A percentile compares a stretch with the other conserved stretches of the same genome.
Conservation (phyloP, 2,329 filamentous ascomycete genomes). For the Piedraia hortae region DNA sequence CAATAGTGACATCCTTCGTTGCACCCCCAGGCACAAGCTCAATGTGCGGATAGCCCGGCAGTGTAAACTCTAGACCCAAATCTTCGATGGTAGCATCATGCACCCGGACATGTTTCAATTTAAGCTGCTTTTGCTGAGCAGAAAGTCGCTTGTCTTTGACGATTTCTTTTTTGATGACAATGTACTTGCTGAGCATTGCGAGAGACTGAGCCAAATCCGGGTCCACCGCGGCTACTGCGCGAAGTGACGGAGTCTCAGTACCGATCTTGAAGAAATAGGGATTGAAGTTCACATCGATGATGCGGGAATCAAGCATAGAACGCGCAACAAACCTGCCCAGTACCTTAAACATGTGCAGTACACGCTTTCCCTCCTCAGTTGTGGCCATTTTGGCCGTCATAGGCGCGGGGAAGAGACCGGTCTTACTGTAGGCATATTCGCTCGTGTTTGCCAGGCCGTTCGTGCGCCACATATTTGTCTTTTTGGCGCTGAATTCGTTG, state of each 20-base stretch:
- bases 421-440: constrained; percentile 62
- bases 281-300: constrained; percentile 94
- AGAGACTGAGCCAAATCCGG: constrained; percentile 62
- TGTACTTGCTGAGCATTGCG: constrained; percentile 67
- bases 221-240: constrained; percentile 73
- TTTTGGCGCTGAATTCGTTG: constrained; percentile 91
- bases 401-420: constrained; percentile 74
- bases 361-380: constrained; percentile 58
- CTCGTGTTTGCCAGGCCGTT: constrained; percentile 44
- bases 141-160: constrained; percentile 42
- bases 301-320: constrained; percentile 92
- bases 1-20: constrained; percentile 51
- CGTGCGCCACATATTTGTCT: constrained; percentile 87
- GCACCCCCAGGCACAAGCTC: constrained; percentile 53
- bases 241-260: constrained; percentile 54
- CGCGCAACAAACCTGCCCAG: constrained; percentile 92
- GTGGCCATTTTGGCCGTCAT: constrained; percentile 52
- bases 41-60: constrained; percentile 71
- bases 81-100: constrained; percentile 63
- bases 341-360: constrained; percentile 69
- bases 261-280: constrained; percentile 92
- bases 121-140: constrained; percentile 39
- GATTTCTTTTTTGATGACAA: constrained; percentile 53
- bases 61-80: constrained; percentile 72
- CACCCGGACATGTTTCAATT: constrained; percentile 40